Conservation (phyloP, 2,329 filamentous ascomycete genomes). For the Grosmannia penicillata region DNA sequence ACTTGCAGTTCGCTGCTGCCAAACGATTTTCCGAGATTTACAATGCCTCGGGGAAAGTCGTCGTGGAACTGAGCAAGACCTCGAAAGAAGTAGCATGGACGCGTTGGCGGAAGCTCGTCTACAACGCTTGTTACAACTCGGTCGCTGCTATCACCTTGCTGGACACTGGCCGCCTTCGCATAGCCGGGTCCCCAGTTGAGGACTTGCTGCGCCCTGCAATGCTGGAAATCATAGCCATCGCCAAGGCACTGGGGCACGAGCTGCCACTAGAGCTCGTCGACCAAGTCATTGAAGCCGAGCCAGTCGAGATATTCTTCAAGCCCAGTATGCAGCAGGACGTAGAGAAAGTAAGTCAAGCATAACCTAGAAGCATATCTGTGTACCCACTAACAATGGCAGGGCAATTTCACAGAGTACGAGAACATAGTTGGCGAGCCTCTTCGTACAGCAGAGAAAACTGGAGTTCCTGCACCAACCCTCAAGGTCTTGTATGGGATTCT, state of each 20-base stretch:
- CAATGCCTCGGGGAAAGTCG: conserved; percentile 63
- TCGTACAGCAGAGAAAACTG: conserved; percentile 29
- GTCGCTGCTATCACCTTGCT: conserved; percentile 5
- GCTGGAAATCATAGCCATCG: conserved; percentile 32
- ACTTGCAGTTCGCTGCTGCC: not conserved
- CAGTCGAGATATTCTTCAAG: conserved; percentile 29
- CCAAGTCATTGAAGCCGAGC: conserved; percentile 30
- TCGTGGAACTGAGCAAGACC: conserved; percentile 43
- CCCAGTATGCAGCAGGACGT: conserved; percentile 40
- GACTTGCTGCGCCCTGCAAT: conserved; percentile 34
- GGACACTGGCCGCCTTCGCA: conserved; percentile 7
- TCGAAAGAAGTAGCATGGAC: conserved; percentile 1
- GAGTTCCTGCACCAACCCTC: conserved; percentile 34
- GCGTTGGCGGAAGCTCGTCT: conserved; percentile 8
- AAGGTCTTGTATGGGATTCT: conserved; percentile 31
- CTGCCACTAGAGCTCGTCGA: conserved; percentile 28
- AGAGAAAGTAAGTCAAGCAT: conserved; percentile 18
- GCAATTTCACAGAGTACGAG: conserved; percentile 41
- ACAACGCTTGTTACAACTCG: conserved; percentile 7
- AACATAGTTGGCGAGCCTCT: conserved; percentile 42
- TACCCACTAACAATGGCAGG: conserved; percentile 4
- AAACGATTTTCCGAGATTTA: conserved; percentile 26
- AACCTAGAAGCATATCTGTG: not conserved
- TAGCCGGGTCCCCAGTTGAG: conserved; percentile 1
- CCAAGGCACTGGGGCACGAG: conserved; percentile 24